Evolutionary conservation across 1,284 basidiomycete genomes (phyloP), one percentile per base, ranked within the genome.

Genomic region (Naganishia sp.): DNA sequence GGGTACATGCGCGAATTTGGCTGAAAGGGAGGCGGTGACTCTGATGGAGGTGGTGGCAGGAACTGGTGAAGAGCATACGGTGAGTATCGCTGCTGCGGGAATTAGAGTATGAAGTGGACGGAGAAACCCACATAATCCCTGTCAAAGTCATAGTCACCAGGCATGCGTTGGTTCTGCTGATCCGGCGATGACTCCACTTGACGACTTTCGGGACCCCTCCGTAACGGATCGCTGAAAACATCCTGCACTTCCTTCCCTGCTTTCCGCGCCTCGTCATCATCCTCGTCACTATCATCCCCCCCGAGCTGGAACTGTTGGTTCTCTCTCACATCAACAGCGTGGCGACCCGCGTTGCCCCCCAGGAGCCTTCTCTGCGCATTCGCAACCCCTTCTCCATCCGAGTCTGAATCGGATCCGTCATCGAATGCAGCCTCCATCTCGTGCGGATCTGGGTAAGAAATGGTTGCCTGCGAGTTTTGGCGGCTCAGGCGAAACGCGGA

Each of bases 71-170:
- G 21, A 28, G 5, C 5, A 36, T 3, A 4, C 18, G 21, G 21
- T 46, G 2, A 45, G 55, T 28, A 28, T 28, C 3, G 28, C 28
- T 28, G 21, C 18, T 43, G 36, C 25, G 23, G 18, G 45, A 7
- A 16, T 15, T 10, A 10, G 23, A 43, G 36, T 9, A 28, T 31
- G 33, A 28, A 44, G 31, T 18, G 16, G 16, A 50, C 23, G 18
- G 33, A 53, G 15, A 10, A 33, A 74, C 80, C 72, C 68, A 81
- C 91, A 68, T 87, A 89, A 72, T 90, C 88, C 33, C 89, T 83
- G 76, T 92, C 90, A 78, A 92, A 93, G 78, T 93, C 90, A 76
- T 94, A 93, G 5, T 84, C 80, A 7, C 81, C 80, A 2, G 81
- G 79, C 55, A 78, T 75, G 10, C 70, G 54, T 18, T 68, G 66